Base-by-base conservation (phyloP, 163 green algal species). In the Coccomyxa subellipsoidea region DNA sequence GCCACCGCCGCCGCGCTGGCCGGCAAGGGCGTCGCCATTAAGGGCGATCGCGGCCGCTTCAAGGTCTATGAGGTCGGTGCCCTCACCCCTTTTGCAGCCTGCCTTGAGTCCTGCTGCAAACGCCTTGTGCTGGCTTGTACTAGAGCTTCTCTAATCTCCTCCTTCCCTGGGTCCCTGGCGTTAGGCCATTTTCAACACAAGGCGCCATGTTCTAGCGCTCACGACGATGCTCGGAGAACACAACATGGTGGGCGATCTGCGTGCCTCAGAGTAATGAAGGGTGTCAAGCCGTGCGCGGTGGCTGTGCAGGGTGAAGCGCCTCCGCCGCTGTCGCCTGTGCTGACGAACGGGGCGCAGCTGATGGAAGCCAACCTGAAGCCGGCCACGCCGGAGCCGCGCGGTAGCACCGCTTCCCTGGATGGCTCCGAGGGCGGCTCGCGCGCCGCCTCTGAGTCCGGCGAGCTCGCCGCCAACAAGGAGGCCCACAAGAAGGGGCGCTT, bases 401-500 rank as follows among this genome's bases (percentile, higher is more conserved):
- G 31, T 8, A 77, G 32, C 32, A 38, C 21, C 27, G n/a, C 66
- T 34, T 82, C 78, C 40, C 34, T 82, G 34, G 78, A 82, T 21
- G 79, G 54, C 54, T 23, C 75, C 47, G 38, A 32, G 35, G 66
- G 2, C 27, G 54, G 4, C 38, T 72, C 77, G 0, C 79, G 78
- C 80, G 70, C 77, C 0, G 35, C 32, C 59, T 80, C 84, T 32
- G 73, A 78, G 21, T 79, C 27, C 70, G 70, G 70, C 32, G 70
- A 38, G 32, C 10, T 40, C 15, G 32, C 29, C 2, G n/a, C 87
- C 69, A 53, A 38, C 27, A 40, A 73, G 70, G 81, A 90, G 69
- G 88, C 85, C 66, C 88, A 89, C 84, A 81, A 87, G 77, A 91
- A 91, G 82, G 92, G 91, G 29, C 81, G 91, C 36, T 93, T 93